Base-by-base conservation (phyloP, 129 eudicot species). In the Flaveria trinervia region DNA sequence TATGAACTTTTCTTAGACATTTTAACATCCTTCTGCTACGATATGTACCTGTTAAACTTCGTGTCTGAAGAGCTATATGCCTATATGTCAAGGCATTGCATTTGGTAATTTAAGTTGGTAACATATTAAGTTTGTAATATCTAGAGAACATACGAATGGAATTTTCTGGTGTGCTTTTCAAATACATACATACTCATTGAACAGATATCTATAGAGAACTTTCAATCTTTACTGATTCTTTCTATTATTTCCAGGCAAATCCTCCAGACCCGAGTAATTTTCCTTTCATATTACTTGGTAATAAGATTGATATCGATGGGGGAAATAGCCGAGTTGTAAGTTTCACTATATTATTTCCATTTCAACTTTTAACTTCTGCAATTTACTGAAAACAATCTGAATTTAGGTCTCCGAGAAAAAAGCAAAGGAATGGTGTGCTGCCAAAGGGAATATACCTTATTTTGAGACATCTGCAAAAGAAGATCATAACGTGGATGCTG, bases 381-480 rank as follows among this genome's bases (percentile, higher is more conserved):
- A 2, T 39, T 28, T 72, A 75, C 41, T 79, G 5, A 75, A 56
- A 71, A 2, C 56, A 64, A 65, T 52, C 57, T 71, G 18, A 22
- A n/a, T 75, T 17, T 85, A 93, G 97, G 98, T 93, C 70, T 93
- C 98, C 57, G 97, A 93, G 84, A 91, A 89, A 79, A 90, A 87
- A 78, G 96, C 96, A 3, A 89, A 65, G 83, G 98, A 93, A 61
- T 93, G 96, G 98, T 91, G 98, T 85, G 90, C 98, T 76, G 85
- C 98, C 70, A 93, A 91, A 74, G 98, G 98, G 76, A 89, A 93
- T 77, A 90, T 93, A 50, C 97, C 97, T 52, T 93, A 93, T 86
- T 91, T 87, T 65, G 98, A 93, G 88, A 93, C 98, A 68, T 93
- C 98, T 75, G 98, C 98, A 41, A 93, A 91, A 78, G 98, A 93